phyloP scores from a whole-genome alignment of 2,329 filamentous ascomycete species.

The Diplodia sapinea region DNA sequence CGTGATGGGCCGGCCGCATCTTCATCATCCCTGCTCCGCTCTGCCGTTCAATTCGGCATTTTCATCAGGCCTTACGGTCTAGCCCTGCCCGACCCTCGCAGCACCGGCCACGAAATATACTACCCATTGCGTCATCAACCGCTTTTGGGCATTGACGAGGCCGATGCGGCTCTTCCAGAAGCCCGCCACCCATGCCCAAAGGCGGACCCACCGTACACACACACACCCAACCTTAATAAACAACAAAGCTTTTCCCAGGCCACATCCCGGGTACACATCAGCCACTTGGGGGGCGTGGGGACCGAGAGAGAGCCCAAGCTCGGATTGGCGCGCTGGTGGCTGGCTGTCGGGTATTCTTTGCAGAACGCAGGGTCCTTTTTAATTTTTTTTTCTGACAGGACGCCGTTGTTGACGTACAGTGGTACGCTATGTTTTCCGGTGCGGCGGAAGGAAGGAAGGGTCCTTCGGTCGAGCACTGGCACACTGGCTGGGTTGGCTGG shows the following conservation, averaged over 20 bases:
- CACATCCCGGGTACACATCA: background rate
- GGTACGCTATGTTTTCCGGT: too few relatives aligned
- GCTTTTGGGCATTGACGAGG: too few relatives aligned
- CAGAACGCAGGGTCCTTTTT: background rate
- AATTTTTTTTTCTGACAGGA: background rate
- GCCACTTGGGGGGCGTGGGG: background rate
- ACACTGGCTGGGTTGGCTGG: too few relatives aligned
- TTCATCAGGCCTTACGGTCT: too few relatives aligned
- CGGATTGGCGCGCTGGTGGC: background rate
- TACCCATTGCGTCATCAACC: background rate
- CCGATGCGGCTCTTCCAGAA: background rate
- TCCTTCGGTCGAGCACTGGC: slow-evolving; percentile 44
- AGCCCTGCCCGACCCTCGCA: too few relatives aligned
- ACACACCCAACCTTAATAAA: background rate
- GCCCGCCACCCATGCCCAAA: background rate
- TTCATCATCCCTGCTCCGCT: too few relatives aligned
- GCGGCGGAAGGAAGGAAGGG: background rate
- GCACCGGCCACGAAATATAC: too few relatives aligned
- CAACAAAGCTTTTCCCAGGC: background rate
- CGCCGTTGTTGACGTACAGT: too few relatives aligned
- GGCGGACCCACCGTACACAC: background rate
- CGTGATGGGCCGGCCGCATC: too few relatives aligned
- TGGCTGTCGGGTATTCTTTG: background rate
- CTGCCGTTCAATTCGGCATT: too few relatives aligned
- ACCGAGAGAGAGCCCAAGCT: background rate